These are phyloP conservation scores for Amanita molliuscula DNA, from an alignment of 768 basidiomycete genomes.

Conservation along the genomic window DNA sequence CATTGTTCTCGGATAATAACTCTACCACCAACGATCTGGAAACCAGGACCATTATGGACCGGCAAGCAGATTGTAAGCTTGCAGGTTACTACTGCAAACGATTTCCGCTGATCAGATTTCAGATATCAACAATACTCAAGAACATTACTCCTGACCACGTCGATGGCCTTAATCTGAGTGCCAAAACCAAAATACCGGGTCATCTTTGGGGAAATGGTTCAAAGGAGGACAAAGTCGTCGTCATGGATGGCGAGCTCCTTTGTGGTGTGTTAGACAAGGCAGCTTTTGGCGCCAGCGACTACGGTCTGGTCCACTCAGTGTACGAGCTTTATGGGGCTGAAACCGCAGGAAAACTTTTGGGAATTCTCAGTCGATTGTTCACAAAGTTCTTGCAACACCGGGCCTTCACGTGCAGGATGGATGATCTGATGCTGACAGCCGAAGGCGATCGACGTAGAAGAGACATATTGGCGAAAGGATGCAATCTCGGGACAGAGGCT, in stretches of 20 bases:
- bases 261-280: conserved; percentile 96
- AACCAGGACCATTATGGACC: conserved; percentile 87
- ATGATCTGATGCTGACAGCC: conserved; percentile 85
- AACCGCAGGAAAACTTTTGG: conserved; percentile 82
- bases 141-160: conserved; percentile 81
- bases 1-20: conserved; percentile 59
- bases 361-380: conserved; percentile 87
- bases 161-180: conserved; percentile 74
- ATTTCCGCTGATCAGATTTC: conserved; percentile 4
- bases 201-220: conserved; percentile 76
- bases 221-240: conserved; percentile 76
- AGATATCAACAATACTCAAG: conserved; percentile 91
- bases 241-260: conserved; percentile 89
- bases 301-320: conserved; percentile 93
- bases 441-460: conserved; percentile 65
- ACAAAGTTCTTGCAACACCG: conserved; percentile 96
- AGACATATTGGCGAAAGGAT: conserved; percentile 55
- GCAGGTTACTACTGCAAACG: not conserved
- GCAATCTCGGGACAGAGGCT: conserved; percentile 71
- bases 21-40: conserved; percentile 87
- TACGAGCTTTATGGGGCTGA: conserved; percentile 93
- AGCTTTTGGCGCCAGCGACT: conserved; percentile 92
- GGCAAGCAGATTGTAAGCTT: conserved; percentile 88
- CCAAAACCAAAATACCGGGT: conserved; percentile 85
- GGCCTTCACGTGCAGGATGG: conserved; percentile 98